Base-by-base conservation (phyloP, 2,329 filamentous ascomycete species). In the Microcyclospora tardicrescens region DNA sequence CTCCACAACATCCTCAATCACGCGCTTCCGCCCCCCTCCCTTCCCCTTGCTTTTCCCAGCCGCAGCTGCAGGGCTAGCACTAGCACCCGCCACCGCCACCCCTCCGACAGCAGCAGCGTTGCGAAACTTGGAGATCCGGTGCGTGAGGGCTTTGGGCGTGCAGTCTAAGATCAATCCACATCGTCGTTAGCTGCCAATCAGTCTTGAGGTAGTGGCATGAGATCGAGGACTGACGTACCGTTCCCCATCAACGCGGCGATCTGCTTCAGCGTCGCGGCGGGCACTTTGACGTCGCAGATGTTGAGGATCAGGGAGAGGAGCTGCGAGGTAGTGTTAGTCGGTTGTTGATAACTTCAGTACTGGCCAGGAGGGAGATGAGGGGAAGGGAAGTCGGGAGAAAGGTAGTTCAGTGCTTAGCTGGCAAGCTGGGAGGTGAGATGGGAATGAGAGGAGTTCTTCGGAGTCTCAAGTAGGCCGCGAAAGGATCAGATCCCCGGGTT, bases 111-210 rank as follows among this genome's bases (percentile, higher is more conserved):
- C 38, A n/a, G n/a, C 35, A 2, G 28, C 37, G 8, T 41, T 50
- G 38, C 46, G 45, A 41, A 57, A 42, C 16, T 52, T 47, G 3
- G 47, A 16, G 30, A 59, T 35, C 33, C 52, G 54, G 43, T 59
- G 55, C 12, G 37, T 48, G 42, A 59, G 43, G 34, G 56, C 54
- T 40, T 57, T 59, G 10, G 55, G 34, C 9, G 53, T 58, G 43
- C 52, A 55, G 12, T 51, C 55, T 57, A 35, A 14, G 4, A n/a
- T 9, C 6, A 13, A 19, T 28, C 19, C 4, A 8, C 19, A 34
- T 38, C 27, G 32, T 33, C 14, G 15, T 19, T 28, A 12, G 10
- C 16, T 37, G 15, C 11, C 33, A 10, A 14, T 41, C 27, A n/a
- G 27, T 31, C 8, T 35, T n/a, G 19, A 15, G 11, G 14, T 14